These are phyloP conservation scores for Entomortierella chlamydospora DNA, from an alignment of 192 early-diverging fungal species.

Conservation along the genomic window DNA sequence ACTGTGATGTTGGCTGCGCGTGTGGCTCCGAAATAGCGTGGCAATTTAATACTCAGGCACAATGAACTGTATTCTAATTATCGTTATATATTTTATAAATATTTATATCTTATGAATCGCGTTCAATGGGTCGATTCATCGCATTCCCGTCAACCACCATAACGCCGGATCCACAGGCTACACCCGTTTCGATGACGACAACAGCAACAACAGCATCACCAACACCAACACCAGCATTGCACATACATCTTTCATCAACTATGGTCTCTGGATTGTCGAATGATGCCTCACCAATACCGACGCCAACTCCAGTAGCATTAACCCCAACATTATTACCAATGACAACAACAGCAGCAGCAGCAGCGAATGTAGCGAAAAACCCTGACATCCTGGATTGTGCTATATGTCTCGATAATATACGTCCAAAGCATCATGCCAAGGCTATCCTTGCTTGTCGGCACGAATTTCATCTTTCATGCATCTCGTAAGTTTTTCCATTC, in stretches of 20 bases:
- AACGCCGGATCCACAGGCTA: not conserved
- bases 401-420: conserved; percentile 45
- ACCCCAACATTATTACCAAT: not conserved
- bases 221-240: not conserved
- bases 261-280: not conserved
- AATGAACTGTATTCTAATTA: not conserved
- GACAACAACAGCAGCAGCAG: not conserved
- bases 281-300: not conserved
- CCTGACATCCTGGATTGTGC: conserved; percentile 32
- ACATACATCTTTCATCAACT: not conserved
- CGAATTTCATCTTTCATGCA: conserved; percentile 53
- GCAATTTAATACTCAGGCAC: not conserved
- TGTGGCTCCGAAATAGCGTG: not conserved
- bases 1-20: not conserved
- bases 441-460: conserved; percentile 48
- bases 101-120: conserved; percentile 8
- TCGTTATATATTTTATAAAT: not conserved
- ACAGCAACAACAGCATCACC: conserved; percentile 1
- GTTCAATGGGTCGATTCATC: conserved; percentile 22
- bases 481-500: conserved; percentile 39
- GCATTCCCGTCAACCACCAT: not conserved
- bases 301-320: not conserved
- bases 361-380: not conserved
- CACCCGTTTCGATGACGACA: not conserved
- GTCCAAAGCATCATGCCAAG: conserved; percentile 43